Percentiles rank a stretch among this genome's conserved stretches.
Conservation (phyloP, 768 basidiomycete species). For the Nidularia sp. region DNA sequence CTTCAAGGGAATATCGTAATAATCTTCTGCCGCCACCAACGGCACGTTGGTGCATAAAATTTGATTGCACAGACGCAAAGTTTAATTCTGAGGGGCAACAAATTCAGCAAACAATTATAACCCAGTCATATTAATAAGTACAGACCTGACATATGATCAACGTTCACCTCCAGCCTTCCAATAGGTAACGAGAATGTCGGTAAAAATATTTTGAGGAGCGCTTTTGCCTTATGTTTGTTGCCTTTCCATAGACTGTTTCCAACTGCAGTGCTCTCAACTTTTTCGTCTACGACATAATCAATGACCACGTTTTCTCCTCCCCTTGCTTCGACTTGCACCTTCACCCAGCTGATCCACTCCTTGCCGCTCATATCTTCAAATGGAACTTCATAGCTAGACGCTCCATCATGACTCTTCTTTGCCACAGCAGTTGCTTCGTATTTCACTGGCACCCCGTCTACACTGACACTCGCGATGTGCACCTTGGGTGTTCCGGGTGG, state of each 20-base stretch:
- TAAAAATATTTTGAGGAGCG: slow-evolving; percentile 45
- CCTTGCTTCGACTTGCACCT: slow-evolving; percentile 48
- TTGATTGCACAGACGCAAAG: slow-evolving; percentile 40
- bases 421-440: slow-evolving; percentile 46
- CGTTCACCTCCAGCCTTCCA: slow-evolving; percentile 57
- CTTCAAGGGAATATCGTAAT: slow-evolving; percentile 52
- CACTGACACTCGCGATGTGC: slow-evolving; percentile 53
- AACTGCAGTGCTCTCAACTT: slow-evolving; percentile 5
- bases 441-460: slow-evolving; percentile 63
- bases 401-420: slow-evolving; percentile 27
- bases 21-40: slow-evolving; percentile 38
- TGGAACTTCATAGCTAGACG: slow-evolving; percentile 29
- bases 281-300: slow-evolving; percentile 59
- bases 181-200: slow-evolving; percentile 75
- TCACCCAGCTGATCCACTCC: slow-evolving; percentile 66
- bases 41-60: slow-evolving; percentile 48
- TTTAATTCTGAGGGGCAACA: too few species aligned
- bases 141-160: slow-evolving; percentile 41
- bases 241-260: slow-evolving; percentile 26
- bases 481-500: slow-evolving; percentile 32
- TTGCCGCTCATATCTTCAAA: slow-evolving; percentile 53
- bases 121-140: slow-evolving; percentile 13
- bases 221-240: slow-evolving; percentile 21
- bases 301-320: slow-evolving; percentile 51
- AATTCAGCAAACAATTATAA: too few species aligned